Evolutionary conservation across 305 asterid species (phyloP).

Genomic region (Lippia alba): DNA sequence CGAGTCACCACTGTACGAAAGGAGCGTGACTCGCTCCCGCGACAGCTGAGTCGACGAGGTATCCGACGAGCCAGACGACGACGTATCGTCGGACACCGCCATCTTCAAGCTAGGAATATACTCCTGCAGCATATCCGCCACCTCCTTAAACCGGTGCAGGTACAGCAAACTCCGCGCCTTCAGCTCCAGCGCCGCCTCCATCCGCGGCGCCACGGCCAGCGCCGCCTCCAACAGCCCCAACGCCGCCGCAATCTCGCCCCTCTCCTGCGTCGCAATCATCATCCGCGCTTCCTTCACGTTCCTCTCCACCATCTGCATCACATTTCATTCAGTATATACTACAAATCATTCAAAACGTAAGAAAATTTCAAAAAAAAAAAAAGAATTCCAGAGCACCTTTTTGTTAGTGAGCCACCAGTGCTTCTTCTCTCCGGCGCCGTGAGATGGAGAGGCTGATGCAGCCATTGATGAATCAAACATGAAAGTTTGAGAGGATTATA

Average conservation of each 20-base stretch:
- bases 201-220: slow-evolving; percentile 49
- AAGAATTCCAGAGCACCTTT: slow-evolving; percentile 43
- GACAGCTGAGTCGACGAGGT: slow-evolving; percentile 41
- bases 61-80: slow-evolving; percentile 48
- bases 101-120: slow-evolving; percentile 53
- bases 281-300: slow-evolving; percentile 53
- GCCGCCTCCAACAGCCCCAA: slow-evolving; percentile 54
- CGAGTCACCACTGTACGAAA: slow-evolving; percentile 39
- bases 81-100: slow-evolving; percentile 38
- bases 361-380: neutral
- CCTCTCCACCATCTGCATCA: slow-evolving; percentile 51
- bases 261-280: slow-evolving; percentile 52
- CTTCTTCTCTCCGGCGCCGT: slow-evolving; percentile 50
- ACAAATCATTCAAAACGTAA: neutral
- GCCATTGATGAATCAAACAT: slow-evolving; percentile 51
- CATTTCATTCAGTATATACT: neutral
- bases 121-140: slow-evolving; percentile 62
- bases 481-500: slow-evolving; percentile 8
- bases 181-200: slow-evolving; percentile 53
- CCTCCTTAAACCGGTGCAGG: slow-evolving; percentile 59
- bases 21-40: slow-evolving; percentile 51
- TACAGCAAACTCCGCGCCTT: slow-evolving; percentile 57
- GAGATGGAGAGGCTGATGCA: slow-evolving; percentile 43
- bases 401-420: slow-evolving; percentile 75
- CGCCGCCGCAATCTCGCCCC: slow-evolving; percentile 48